phyloP scores from a whole-genome alignment of 176 grass and related monocot genomes.

The Aegilops tauschii region DNA sequence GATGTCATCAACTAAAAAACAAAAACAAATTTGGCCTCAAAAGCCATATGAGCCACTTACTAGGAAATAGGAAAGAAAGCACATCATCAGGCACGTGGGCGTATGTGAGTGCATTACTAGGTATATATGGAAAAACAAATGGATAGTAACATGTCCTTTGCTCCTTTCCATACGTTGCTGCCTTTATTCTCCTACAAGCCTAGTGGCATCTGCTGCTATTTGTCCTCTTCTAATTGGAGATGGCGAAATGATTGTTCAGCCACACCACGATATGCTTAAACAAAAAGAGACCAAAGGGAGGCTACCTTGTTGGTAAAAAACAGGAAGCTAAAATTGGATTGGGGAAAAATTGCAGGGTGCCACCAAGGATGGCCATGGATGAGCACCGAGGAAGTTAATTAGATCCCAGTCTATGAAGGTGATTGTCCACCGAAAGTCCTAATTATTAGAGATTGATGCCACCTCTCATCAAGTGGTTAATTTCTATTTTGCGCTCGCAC shows the following conservation, averaged over 20 bases:
- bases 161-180: not conserved
- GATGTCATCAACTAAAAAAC: no score
- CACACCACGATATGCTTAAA: not conserved
- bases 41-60: no score
- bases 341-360: not conserved
- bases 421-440: conserved; percentile 21
- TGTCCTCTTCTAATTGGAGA: not conserved
- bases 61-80: not conserved
- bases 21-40: no score
- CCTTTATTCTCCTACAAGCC: not conserved
- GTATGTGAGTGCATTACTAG: not conserved
- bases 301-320: not conserved
- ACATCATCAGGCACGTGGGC: not conserved
- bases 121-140: not conserved
- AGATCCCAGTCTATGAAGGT: not conserved
- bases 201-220: not conserved
- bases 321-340: not conserved
- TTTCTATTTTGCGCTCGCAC: not conserved
- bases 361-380: not conserved
- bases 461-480: not conserved
- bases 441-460: not conserved
- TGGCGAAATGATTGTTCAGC: not conserved
- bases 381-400: not conserved
- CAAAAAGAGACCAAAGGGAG: not conserved
- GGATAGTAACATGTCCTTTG: not conserved